A percentile compares a stretch with the other conserved stretches of the same genome.
phyloP scores from a whole-genome alignment of 1,139 yeast genomes.

The Geotrichum phurueaensis region DNA sequence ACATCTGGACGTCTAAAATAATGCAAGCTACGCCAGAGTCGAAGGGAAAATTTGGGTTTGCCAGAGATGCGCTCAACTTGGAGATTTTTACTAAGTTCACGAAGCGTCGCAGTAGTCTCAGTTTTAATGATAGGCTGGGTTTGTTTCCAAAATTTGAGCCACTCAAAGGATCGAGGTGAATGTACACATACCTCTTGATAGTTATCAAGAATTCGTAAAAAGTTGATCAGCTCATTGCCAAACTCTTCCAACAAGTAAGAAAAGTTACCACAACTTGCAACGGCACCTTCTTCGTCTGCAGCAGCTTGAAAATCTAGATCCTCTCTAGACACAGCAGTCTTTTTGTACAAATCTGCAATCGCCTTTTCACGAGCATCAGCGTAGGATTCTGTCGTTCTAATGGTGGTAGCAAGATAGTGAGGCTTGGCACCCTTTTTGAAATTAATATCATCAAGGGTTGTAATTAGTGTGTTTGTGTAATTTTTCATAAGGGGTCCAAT shows the following conservation, averaged over 20 bases:
- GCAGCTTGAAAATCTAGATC: constrained; percentile 35
- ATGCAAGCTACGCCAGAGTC: constrained; percentile 43
- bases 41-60: constrained; percentile 17
- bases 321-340: constrained; percentile 44
- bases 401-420: constrained; percentile 47
- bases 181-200: constrained; percentile 36
- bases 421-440: constrained; percentile 43
- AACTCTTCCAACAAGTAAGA: constrained; percentile 59
- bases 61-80: constrained; percentile 1
- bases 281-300: constrained; percentile 71
- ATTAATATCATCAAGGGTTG: constrained; percentile 56
- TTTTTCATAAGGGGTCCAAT: constrained; percentile 71
- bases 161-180: constrained; percentile 41
- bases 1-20: constrained; percentile 56
- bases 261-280: constrained; percentile 81
- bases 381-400: constrained; percentile 49
- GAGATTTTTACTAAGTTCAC: constrained; percentile 6
- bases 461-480: constrained; percentile 50
- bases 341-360: constrained; percentile 52
- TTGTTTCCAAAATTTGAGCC: constrained; percentile 48
- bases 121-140: background rate
- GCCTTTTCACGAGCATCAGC: constrained; percentile 53
- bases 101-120: background rate
- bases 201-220: constrained; percentile 44
- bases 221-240: constrained; percentile 50